These are phyloP conservation scores for Rachicladosporium sp. DNA, from an alignment of 2,329 filamentous ascomycete genomes.

Conservation along the genomic window DNA sequence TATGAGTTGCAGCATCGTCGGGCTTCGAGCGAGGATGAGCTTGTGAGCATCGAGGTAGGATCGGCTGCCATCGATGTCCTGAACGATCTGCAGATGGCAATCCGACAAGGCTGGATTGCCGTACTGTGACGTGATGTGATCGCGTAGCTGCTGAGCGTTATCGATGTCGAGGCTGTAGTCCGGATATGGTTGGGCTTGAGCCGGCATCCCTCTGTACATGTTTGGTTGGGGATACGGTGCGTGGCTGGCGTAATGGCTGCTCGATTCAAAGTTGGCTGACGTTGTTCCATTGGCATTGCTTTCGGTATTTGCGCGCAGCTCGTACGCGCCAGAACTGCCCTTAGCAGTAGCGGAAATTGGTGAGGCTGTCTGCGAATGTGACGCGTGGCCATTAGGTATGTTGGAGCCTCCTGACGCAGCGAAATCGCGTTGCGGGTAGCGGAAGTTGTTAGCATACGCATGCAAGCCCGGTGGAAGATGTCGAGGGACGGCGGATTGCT, in stretches of 20 bases:
- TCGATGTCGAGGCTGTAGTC: conserved; percentile 13
- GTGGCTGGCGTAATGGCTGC: conserved; percentile 1
- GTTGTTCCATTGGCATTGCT: not conserved
- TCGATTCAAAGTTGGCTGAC: not conserved
- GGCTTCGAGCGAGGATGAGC: conserved; percentile 20
- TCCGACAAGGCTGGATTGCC: conserved; percentile 19
- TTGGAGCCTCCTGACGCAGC: conserved; percentile 8
- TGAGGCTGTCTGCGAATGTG: conserved; percentile 3
- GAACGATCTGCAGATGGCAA: conserved; percentile 19
- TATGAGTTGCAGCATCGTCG: conserved; percentile 16
- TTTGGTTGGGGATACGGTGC: conserved; percentile 1
- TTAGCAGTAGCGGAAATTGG: conserved; percentile 3
- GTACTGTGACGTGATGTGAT: conserved; percentile 18
- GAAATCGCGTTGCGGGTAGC: conserved; percentile 16
- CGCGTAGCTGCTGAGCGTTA: conserved; percentile 19
- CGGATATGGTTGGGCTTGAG: conserved; percentile 8
- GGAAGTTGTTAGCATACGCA: conserved; percentile 2
- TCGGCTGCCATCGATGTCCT: conserved; percentile 9
- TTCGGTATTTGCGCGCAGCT: conserved; percentile 1
- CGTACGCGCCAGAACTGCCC: not conserved
- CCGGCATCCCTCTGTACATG: conserved; percentile 1
- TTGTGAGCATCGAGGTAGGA: conserved; percentile 18
- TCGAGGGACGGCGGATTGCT: not conserved
- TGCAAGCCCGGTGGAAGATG: not conserved
- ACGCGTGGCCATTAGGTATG: not conserved